These are phyloP conservation scores for Balansia obtecta DNA, from an alignment of 2,329 filamentous ascomycete species.

Conservation along the genomic window DNA sequence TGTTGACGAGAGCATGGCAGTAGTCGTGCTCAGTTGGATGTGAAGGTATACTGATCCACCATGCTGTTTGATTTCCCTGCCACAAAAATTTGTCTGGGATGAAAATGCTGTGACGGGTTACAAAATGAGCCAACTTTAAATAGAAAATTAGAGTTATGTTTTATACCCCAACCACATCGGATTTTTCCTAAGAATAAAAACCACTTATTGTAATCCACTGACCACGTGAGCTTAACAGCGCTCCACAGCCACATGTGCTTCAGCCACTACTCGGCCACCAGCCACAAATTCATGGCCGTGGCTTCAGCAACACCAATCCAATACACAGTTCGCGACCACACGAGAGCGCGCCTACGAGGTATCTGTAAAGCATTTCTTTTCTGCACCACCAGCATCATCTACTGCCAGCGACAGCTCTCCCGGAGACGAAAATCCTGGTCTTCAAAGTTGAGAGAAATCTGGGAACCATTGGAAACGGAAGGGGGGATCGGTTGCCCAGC, in stretches of 20 bases:
- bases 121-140: too few species aligned
- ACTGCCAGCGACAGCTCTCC: background rate
- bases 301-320: background rate
- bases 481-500: constrained; percentile 11
- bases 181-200: too few species aligned
- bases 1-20: too few species aligned
- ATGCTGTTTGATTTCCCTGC: too few species aligned
- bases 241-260: background rate
- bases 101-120: too few species aligned
- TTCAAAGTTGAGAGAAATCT: background rate
- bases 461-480: background rate
- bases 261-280: background rate
- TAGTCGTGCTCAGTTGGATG: background rate
- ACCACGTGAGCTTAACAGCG: background rate
- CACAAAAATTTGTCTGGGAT: too few species aligned
- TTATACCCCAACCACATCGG: too few species aligned
- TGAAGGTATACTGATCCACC: background rate
- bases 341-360: background rate
- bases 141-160: too few species aligned
- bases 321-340: background rate
- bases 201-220: background rate
- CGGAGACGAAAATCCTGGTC: background rate
- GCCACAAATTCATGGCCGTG: background rate
- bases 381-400: background rate
- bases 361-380: background rate